phyloP scores from a whole-genome alignment of 208 protist genomes.

The Acanthamoeba royreba region DNA sequence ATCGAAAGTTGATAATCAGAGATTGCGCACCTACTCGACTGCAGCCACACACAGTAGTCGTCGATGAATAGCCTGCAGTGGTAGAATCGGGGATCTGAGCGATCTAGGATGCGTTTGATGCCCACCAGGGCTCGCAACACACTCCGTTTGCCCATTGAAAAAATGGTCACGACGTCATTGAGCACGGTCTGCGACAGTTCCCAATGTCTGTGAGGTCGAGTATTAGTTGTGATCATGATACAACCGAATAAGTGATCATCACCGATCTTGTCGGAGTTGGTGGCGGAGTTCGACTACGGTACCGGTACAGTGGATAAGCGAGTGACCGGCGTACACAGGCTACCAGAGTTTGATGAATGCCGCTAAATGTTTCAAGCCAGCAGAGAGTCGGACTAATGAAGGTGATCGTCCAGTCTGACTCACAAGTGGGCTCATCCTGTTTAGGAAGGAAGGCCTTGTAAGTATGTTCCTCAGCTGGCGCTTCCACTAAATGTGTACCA shows the following conservation, averaged over 20 bases:
- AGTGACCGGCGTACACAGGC: background rate
- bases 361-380: conserved; percentile 1
- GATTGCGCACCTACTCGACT: background rate
- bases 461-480: too few species aligned
- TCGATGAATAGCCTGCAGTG: conserved; percentile 8
- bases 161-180: background rate
- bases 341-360: background rate
- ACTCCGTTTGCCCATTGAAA: background rate
- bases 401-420: conserved; percentile 31
- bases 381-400: background rate
- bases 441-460: too few species aligned
- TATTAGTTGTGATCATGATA: too few species aligned
- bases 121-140: background rate
- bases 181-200: background rate
- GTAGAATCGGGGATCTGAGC: background rate
- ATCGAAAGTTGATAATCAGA: background rate
- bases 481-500: background rate
- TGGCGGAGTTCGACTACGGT: too few species aligned
- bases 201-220: background rate
- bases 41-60: conserved; percentile 31
- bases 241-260: too few species aligned
- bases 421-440: background rate
- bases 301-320: background rate
- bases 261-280: too few species aligned
- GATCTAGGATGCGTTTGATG: background rate